phyloP scores from a whole-genome alignment of 352 stramenopile genomes.

The Globisporangium paddicum region DNA sequence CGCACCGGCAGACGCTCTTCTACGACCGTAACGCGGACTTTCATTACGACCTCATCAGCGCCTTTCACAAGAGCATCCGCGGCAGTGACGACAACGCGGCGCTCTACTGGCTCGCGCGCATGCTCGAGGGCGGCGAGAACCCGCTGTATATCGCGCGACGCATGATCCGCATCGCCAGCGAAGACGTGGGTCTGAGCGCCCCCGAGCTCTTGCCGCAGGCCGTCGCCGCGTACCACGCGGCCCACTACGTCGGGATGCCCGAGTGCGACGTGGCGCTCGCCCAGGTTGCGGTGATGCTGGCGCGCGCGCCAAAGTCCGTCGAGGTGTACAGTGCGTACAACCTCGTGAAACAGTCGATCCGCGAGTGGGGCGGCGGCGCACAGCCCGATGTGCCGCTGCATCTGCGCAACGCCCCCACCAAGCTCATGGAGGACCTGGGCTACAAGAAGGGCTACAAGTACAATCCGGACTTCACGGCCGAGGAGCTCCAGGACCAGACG shows the following conservation, averaged over 20 bases:
- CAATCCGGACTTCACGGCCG: constrained; percentile 63
- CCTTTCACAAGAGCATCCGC: constrained; percentile 81
- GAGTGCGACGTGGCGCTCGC: constrained; percentile 82
- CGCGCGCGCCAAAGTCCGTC: constrained; percentile 79
- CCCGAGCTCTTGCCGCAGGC: constrained; percentile 65
- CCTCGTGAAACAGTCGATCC: constrained; percentile 60
- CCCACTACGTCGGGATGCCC: constrained; percentile 79
- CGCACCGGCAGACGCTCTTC: constrained; percentile 62
- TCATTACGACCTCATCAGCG: constrained; percentile 85
- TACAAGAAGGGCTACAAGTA: constrained; percentile 84
- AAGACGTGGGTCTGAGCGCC: constrained; percentile 79
- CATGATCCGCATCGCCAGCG: constrained; percentile 80
- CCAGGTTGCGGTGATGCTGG: constrained; percentile 74
- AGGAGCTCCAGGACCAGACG: constrained; percentile 76
- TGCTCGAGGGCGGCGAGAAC: constrained; percentile 86
- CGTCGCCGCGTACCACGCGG: constrained; percentile 64
- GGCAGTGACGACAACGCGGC: constrained; percentile 78
- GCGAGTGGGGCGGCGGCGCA: constrained; percentile 41
- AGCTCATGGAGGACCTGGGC: constrained; percentile 70
- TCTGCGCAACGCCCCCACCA: constrained; percentile 76
- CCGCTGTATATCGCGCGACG: constrained; percentile 73
- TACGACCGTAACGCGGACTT: constrained; percentile 86
- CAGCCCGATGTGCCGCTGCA: constrained; percentile 76
- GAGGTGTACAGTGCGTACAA: constrained; percentile 85
- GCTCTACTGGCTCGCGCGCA: constrained; percentile 83